These are phyloP conservation scores for Biscogniauxia mediterranea DNA, from an alignment of 2,329 filamentous ascomycete species.

Conservation along the genomic window DNA sequence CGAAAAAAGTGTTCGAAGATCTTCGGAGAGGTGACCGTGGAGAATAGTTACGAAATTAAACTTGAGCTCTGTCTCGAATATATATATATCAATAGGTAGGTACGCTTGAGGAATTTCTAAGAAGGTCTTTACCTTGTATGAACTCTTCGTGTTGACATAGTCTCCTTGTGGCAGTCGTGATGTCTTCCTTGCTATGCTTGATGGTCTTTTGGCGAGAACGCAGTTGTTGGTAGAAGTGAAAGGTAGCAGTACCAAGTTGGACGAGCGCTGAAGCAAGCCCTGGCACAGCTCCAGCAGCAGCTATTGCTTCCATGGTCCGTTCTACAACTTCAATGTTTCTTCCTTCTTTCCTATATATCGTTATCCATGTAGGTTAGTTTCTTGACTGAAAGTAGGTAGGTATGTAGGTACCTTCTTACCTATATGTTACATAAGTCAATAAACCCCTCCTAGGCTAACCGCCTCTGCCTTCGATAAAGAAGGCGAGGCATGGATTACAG, in stretches of 20 bases:
- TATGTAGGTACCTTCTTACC: too few relatives aligned
- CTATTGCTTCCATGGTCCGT: conserved; percentile 7
- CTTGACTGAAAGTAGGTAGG: background rate
- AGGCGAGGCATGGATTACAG: too few relatives aligned
- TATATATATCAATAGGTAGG: background rate
- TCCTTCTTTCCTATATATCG: background rate
- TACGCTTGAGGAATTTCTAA: background rate
- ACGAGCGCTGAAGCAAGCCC: conserved; percentile 11
- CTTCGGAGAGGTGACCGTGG: background rate
- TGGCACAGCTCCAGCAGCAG: conserved; percentile 7
- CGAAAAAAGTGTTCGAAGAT: conserved; percentile 3
- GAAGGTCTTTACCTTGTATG: conserved; percentile 6
- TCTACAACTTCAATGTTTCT: too few relatives aligned
- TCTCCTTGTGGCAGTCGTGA: conserved; percentile 2
- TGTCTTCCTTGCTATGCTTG: conserved; percentile 7
- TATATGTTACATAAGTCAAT: too few relatives aligned
- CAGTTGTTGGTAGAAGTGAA: conserved; percentile 13
- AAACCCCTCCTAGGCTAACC: too few relatives aligned
- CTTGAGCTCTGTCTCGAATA: conserved; percentile 5
- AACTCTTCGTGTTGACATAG: conserved; percentile 10
- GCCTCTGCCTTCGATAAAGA: too few relatives aligned
- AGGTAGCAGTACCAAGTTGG: conserved; percentile 11
- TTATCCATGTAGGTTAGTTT: background rate
- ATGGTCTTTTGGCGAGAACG: conserved; percentile 10
- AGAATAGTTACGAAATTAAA: conserved; percentile 6